These are phyloP conservation scores for Chlamydomonas sp. DNA, from an alignment of 139 green algal genomes.

Conservation along the genomic window DNA sequence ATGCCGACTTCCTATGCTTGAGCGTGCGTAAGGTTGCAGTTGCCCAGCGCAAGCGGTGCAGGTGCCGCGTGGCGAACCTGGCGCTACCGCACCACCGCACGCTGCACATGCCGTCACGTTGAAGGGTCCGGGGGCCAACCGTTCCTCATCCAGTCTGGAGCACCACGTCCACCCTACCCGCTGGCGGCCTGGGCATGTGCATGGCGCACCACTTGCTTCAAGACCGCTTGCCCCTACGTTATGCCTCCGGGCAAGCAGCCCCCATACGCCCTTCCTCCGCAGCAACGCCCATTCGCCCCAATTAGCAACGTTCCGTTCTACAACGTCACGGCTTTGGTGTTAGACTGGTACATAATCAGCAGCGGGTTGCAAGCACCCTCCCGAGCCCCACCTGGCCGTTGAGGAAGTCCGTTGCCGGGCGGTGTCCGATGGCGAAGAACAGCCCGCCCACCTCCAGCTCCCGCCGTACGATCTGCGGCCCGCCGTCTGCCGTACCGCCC, in stretches of 20 bases:
- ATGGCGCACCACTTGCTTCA: not conserved
- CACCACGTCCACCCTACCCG: too few relatives aligned
- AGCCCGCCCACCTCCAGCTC: conserved; percentile 67
- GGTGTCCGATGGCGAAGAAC: conserved; percentile 95
- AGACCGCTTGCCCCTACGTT: not conserved
- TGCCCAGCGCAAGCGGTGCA: too few relatives aligned
- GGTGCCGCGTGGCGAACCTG: too few relatives aligned
- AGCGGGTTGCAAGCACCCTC: not conserved
- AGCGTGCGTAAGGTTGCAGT: not conserved
- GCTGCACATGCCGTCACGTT: too few relatives aligned
- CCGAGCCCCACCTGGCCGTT: conserved; percentile 47
- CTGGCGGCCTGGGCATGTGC: too few relatives aligned
- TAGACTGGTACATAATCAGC: not conserved
- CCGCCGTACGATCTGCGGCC: conserved; percentile 22
- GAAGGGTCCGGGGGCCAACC: too few relatives aligned
- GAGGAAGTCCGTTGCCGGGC: conserved; percentile 83
- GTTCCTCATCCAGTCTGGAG: too few relatives aligned
- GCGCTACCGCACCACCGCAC: too few relatives aligned
- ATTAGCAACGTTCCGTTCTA: not conserved
- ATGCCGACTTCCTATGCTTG: not conserved
- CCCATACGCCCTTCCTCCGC: not conserved
- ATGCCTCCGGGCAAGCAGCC: too few relatives aligned
- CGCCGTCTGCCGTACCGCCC: not conserved
- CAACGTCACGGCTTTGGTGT: not conserved
- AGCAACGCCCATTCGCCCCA: not conserved